phyloP scores from a whole-genome alignment of 768 basidiomycete species.

The Pulveroboletus sp. region DNA sequence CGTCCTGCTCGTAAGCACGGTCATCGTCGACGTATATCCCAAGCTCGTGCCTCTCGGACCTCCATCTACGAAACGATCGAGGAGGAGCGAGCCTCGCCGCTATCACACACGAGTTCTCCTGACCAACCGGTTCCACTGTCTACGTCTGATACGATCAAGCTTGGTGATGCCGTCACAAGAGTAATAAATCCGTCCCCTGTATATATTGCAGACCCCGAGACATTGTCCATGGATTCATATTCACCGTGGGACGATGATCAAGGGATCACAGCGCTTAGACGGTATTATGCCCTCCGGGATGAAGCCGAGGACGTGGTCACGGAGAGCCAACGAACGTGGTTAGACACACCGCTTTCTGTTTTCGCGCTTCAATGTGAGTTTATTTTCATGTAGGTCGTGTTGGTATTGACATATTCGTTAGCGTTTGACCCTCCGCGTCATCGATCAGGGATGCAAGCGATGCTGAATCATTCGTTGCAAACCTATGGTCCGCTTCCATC shows the following conservation, averaged over 20 bases:
- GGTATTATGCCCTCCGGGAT: constrained; percentile 62
- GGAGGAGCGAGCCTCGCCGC: constrained; percentile 50
- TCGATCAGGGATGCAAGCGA: constrained; percentile 62
- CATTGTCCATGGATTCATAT: constrained; percentile 41
- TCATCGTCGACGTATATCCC: constrained; percentile 66
- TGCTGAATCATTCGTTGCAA: constrained; percentile 68
- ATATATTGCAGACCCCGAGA: constrained; percentile 55
- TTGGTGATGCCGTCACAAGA: constrained; percentile 1
- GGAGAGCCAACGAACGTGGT: constrained; percentile 63
- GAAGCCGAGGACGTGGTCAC: constrained; percentile 62
- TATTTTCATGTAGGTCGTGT: background rate
- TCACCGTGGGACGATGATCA: constrained; percentile 63
- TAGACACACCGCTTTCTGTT: constrained; percentile 69
- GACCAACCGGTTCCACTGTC: constrained; percentile 11
- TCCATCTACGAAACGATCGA: constrained; percentile 80
- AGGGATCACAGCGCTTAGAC: constrained; percentile 60
- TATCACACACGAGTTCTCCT: constrained; percentile 24
- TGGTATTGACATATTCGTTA: constrained; percentile 23
- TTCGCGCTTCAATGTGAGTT: constrained; percentile 68
- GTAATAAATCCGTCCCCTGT: constrained; percentile 38
- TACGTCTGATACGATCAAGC: constrained; percentile 30
- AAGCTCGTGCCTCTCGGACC: constrained; percentile 54
- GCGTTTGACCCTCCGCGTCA: constrained; percentile 69
- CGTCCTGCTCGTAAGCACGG: constrained; percentile 54
- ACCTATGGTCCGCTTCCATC: constrained; percentile 71